A percentile compares a stretch with the other conserved stretches of the same genome.
phyloP scores from a whole-genome alignment of 116 monocot species.

The Dioscorea cayenensis region DNA sequence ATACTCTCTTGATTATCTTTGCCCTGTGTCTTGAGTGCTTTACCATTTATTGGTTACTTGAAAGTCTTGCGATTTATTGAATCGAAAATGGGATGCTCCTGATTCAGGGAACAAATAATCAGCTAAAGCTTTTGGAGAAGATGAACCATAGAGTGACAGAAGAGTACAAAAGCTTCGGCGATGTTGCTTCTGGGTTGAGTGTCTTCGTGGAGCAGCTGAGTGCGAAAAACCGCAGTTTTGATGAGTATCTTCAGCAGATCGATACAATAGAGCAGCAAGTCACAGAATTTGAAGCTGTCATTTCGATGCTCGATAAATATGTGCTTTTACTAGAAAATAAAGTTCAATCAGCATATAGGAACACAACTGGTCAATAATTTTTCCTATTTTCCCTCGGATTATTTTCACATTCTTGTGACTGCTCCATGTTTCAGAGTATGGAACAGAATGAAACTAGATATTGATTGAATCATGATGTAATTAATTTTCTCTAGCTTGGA shows the following conservation, averaged over 20 bases:
- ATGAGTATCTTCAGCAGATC: slow-evolving; percentile 55
- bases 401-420: too few species aligned
- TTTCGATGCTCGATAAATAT: slow-evolving; percentile 80
- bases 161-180: slow-evolving; percentile 58
- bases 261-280: slow-evolving; percentile 78
- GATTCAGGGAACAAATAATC: slow-evolving; percentile 63
- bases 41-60: background rate
- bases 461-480: too few species aligned
- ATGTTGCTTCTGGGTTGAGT: slow-evolving; percentile 63
- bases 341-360: slow-evolving; percentile 46
- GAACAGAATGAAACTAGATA: too few species aligned
- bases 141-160: slow-evolving; percentile 73
- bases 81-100: background rate
- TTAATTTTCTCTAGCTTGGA: too few species aligned
- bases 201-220: slow-evolving; percentile 76
- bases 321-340: slow-evolving; percentile 67
- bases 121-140: slow-evolving; percentile 65
- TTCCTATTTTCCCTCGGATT: too few species aligned
- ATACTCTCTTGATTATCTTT: too few species aligned
- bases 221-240: slow-evolving; percentile 62
- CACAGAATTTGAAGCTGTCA: slow-evolving; percentile 75
- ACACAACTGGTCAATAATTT: background rate
- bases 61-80: background rate
- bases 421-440: too few species aligned
- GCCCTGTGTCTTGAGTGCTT: too few species aligned